Evolutionary conservation across 345 rosid genomes (phyloP).

Genomic region (Erysimum cheiranthoides): DNA sequence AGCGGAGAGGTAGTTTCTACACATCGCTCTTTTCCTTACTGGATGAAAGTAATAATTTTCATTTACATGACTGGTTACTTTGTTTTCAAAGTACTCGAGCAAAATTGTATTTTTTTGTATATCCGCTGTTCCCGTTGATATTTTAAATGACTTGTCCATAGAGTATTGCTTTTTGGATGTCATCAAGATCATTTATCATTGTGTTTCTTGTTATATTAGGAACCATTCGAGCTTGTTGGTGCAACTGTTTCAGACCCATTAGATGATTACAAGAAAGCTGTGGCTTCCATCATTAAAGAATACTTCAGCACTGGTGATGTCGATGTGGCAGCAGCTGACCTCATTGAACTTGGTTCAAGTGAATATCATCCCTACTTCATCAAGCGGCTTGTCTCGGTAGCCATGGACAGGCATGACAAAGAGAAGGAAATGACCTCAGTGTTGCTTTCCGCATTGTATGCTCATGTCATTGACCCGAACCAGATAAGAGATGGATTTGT

Average conservation of each 20-base stretch:
- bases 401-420: conserved; percentile 96
- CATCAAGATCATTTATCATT: background rate
- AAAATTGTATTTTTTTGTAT: background rate
- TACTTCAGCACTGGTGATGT: conserved; percentile 88
- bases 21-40: background rate
- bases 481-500: conserved; percentile 90
- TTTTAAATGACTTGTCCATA: background rate
- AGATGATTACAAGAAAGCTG: conserved; percentile 88
- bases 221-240: conserved; percentile 86
- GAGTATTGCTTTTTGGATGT: background rate
- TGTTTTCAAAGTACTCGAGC: conserved; percentile 3
- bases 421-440: conserved; percentile 98
- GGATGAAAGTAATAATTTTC: background rate
- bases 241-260: conserved; percentile 81
- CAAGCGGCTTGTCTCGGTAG: conserved; percentile 84
- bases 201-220: conserved; percentile 51
- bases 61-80: conserved; percentile 4
- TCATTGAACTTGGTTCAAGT: conserved; percentile 85
- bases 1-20: conserved; percentile 85
- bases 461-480: conserved; percentile 78
- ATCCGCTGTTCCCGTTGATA: conserved; percentile 4
- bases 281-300: conserved; percentile 77
- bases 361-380: conserved; percentile 83
- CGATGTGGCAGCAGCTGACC: conserved; percentile 79
- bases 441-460: conserved; percentile 78